Base-by-base conservation (phyloP, 129 eudicot genomes). In the Artemisia tridentata region DNA sequence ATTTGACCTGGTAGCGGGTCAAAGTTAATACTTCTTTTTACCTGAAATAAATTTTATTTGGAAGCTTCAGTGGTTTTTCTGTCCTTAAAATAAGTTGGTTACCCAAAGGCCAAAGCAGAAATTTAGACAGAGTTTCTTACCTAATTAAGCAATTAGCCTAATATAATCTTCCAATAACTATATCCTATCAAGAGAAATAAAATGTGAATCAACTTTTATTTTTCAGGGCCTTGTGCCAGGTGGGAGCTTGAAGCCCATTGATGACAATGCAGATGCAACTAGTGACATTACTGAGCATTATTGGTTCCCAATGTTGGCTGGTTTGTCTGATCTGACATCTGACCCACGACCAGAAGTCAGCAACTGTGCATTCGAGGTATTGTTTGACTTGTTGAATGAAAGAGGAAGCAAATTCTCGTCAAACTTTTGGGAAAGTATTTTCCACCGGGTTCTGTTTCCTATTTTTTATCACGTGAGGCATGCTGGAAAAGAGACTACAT, bases 271-370 rank as follows among this genome's bases (percentile, higher is more conserved):
- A n/a, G 96, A 89, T 80, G 84, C 78, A 77, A 82, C 79, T 65
- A 81, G 45, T 45, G 99, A 93, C 62, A 87, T 93, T 77, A 87
- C 97, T 1, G 99, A 93, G 86, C 96, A 90, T 73, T 93, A 89
- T 80, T 93, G 99, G 99, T 93, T 93, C 79, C 99, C 99, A 3
- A 93, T 93, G 99, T 77, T 93, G 72, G 97, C 99, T 77, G 99
- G 99, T 67, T 83, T 93, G 67, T 93, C 99, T 74, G 97, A 90
- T 65, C 80, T 93, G 81, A 93, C 99, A 62, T 93, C 99, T 59
- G 96, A 93, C 76, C 83, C 97, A 55, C 83, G 99, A 54, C 70
- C 87, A 0, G 99, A 90, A 79, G 99, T 93, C 72, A 84, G 99
- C 78, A 88, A 84, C 79, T 93, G 99, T 80, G 97, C 99, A 55